Conservation (phyloP, 2,329 filamentous ascomycete species). For the Parastagonospora nodorum region DNA sequence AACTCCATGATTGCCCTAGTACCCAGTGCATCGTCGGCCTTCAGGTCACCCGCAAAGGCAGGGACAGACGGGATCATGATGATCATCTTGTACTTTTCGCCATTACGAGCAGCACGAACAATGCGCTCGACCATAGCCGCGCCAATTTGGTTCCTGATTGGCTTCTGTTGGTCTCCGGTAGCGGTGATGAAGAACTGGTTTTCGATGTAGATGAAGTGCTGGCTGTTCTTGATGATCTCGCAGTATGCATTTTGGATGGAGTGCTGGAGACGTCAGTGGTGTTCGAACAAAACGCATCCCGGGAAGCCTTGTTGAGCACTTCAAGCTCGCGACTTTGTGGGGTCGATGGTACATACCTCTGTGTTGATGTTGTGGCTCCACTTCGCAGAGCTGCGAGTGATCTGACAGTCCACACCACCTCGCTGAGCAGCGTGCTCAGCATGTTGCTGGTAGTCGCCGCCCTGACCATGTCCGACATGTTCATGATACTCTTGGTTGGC, state of each 20-base stretch:
- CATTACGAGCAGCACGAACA: constrained; percentile 68
- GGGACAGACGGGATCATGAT: constrained; percentile 80
- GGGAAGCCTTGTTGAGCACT: background rate
- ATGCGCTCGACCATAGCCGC: constrained; percentile 79
- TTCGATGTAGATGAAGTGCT: constrained; percentile 80
- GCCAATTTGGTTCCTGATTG: constrained; percentile 78
- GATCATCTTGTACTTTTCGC: constrained; percentile 74
- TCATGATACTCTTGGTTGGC: constrained; percentile 31
- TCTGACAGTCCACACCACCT: constrained; percentile 40
- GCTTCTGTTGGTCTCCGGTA: constrained; percentile 70
- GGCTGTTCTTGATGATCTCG: constrained; percentile 68
- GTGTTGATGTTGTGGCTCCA: constrained; percentile 65
- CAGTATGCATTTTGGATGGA: constrained; percentile 88
- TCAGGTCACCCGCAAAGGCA: constrained; percentile 80
- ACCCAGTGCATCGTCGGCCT: constrained; percentile 72
- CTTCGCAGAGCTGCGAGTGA: constrained; percentile 50
- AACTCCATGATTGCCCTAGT: constrained; percentile 86
- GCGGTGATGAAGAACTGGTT: constrained; percentile 91
- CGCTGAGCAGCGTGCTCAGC: constrained; percentile 36
- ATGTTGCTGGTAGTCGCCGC: constrained; percentile 30
- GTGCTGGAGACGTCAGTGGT: constrained; percentile 54
- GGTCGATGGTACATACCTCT: constrained; percentile 51
- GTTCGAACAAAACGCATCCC: background rate
- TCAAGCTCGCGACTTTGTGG: background rate
- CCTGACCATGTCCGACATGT: constrained; percentile 28